Base-by-base conservation (phyloP, 192 early-diverging fungal genomes). In the Glomus cerebriforme region DNA sequence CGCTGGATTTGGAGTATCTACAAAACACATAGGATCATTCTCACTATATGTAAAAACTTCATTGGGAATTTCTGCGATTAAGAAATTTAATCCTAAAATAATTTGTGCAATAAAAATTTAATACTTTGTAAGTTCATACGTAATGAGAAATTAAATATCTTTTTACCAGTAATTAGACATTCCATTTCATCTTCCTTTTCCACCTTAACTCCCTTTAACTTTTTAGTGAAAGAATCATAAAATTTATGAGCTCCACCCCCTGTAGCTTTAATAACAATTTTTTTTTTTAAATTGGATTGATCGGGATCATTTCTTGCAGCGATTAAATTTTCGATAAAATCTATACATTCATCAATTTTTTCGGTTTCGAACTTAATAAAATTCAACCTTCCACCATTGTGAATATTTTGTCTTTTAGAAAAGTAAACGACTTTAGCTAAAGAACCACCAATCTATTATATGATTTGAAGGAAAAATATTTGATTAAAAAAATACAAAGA, bases 351-450 rank as follows among this genome's bases (percentile, higher is more conserved):
- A 43, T 97, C 94, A 68, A 97, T 93, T 60, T 93, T 89, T 82
- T 95, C 94, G 0, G 97, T 99, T 79, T 99, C 96, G 79, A 99
- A 96, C 69, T 93, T 96, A 68, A 88, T 90, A 83, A 99, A 99
- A 83, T 96, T 95, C 64, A 99, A 83, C 13, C 96, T 88, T 1
- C 97, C 97, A 54, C 96, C 96, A 26, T 87, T 89, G 37, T 88
- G 85, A 7, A 75, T 49, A 26, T 37, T 76, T 39, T 60, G 62
- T 37, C n/a, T 32, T 29, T 83, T 87, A 1, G 91, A 90, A 71
- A 90, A 87, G 80, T 93, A 93, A n/a, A 94, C 91, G 1, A 94
- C 87, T 73, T 94, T 94, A 69, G 91, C 90, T 8, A 93, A 82
- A 17, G 91, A 91, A 59, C 92, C 93, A 70, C 93, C 93, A 76